Evolutionary conservation across 805 yeast genomes (phyloP).

Genomic region (Blastobotrys attinorum): DNA sequence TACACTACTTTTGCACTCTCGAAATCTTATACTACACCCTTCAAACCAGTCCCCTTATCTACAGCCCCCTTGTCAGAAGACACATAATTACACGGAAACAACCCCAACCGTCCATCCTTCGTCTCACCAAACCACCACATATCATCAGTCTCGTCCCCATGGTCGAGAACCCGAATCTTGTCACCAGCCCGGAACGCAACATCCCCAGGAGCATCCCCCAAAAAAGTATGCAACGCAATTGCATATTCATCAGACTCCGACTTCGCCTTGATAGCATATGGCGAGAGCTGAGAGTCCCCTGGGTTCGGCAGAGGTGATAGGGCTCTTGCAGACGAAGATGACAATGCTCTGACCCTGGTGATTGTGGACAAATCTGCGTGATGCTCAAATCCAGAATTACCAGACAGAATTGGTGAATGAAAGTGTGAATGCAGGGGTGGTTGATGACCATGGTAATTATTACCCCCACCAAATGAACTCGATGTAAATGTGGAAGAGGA

Average conservation of each 20-base stretch:
- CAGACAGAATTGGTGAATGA: not conserved
- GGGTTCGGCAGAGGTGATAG: constrained; percentile 13
- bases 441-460: too few species aligned
- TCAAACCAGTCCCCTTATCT: too few species aligned
- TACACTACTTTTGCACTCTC: too few species aligned
- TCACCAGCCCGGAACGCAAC: constrained; percentile 33
- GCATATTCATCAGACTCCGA: constrained; percentile 22
- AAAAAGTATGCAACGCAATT: constrained; percentile 30
- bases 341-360: constrained; percentile 20
- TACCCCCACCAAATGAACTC: too few species aligned
- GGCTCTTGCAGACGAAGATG: constrained; percentile 22
- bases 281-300: not conserved
- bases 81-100: constrained; percentile 43
- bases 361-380: not conserved
- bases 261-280: constrained; percentile 11
- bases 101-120: constrained; percentile 34
- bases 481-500: not conserved
- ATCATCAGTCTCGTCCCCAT: constrained; percentile 29
- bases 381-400: not conserved
- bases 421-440: too few species aligned
- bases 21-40: too few species aligned
- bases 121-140: constrained; percentile 47
- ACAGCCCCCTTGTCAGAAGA: not conserved
- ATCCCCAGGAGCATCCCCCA: constrained; percentile 32
- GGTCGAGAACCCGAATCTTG: constrained; percentile 27